phyloP scores from a whole-genome alignment of 352 stramenopile genomes.

The Pythium brachiatum region DNA sequence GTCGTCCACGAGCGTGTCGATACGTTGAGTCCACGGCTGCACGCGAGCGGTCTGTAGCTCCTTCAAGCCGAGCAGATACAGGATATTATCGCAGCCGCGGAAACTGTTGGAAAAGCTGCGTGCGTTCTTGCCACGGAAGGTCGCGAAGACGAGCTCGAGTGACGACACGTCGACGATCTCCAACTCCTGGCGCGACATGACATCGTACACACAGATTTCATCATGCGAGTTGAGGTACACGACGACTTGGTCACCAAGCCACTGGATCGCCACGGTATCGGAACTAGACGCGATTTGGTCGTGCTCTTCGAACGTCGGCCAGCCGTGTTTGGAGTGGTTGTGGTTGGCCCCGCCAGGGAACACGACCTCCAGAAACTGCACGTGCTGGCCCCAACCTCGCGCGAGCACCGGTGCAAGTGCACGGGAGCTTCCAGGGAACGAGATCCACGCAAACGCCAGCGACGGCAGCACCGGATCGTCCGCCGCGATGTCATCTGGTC shows the following conservation, averaged over 20 bases:
- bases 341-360: conserved; percentile 74
- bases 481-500: conserved; percentile 65
- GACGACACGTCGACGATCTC: conserved; percentile 94
- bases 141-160: conserved; percentile 93
- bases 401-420: conserved; percentile 89
- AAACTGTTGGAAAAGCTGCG: conserved; percentile 88
- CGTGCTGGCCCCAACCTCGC: conserved; percentile 90
- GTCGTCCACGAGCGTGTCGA: conserved; percentile 93
- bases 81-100: conserved; percentile 90
- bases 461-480: conserved; percentile 88
- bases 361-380: conserved; percentile 92
- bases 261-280: conserved; percentile 93
- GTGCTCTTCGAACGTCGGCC: conserved; percentile 93
- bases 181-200: conserved; percentile 93
- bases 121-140: conserved; percentile 81
- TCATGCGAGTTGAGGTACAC: conserved; percentile 94
- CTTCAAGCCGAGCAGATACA: conserved; percentile 92
- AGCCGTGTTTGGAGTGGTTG: conserved; percentile 82
- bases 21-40: conserved; percentile 90
- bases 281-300: conserved; percentile 89
- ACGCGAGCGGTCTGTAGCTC: conserved; percentile 91
- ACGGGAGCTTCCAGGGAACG: conserved; percentile 78
- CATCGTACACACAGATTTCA: conserved; percentile 96
- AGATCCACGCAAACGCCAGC: conserved; percentile 94
- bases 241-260: conserved; percentile 94